These are phyloP conservation scores for Stevia rebaudiana DNA, from an alignment of 140 eudicot genomes.

Conservation along the genomic window DNA sequence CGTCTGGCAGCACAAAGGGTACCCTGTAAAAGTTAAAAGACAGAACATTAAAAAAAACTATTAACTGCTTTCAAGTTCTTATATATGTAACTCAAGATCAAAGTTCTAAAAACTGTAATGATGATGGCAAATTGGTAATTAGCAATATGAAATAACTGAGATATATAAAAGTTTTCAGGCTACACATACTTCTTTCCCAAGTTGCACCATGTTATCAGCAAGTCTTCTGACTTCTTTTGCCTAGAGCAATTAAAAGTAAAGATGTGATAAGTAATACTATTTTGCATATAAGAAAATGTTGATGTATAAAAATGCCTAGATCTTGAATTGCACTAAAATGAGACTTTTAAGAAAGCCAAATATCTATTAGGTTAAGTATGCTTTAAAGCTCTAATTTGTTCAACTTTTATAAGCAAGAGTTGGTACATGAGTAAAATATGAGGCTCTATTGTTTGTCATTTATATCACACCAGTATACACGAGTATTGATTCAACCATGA, in stretches of 20 bases:
- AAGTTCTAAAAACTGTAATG: not conserved
- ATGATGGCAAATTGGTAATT: not conserved
- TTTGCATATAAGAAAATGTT: not conserved
- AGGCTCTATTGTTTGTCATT: not conserved
- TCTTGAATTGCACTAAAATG: not conserved
- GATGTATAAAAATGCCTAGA: not conserved
- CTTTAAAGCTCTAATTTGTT: not conserved
- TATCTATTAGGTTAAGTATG: not conserved
- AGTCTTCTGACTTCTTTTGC: constrained; percentile 86
- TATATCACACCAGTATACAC: not conserved
- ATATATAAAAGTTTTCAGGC: not conserved
- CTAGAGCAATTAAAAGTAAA: constrained; percentile 29
- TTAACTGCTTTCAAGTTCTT: not conserved
- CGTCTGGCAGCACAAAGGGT: constrained; percentile 92
- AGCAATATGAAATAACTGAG: not conserved
- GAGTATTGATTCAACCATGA: not conserved
- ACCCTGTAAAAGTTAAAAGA: constrained; percentile 46
- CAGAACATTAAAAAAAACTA: not conserved
- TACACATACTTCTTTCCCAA: constrained; percentile 77
- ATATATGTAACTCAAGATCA: not conserved
- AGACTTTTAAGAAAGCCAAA: not conserved
- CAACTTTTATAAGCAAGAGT: not conserved
- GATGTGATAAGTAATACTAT: constrained; percentile 2
- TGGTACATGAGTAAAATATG: not conserved
- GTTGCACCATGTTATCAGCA: constrained; percentile 94